Evolutionary conservation across 2,329 filamentous ascomycete genomes (phyloP), one percentile per base, ranked within the genome.

Genomic region (Paecilomyces sp.): DNA sequence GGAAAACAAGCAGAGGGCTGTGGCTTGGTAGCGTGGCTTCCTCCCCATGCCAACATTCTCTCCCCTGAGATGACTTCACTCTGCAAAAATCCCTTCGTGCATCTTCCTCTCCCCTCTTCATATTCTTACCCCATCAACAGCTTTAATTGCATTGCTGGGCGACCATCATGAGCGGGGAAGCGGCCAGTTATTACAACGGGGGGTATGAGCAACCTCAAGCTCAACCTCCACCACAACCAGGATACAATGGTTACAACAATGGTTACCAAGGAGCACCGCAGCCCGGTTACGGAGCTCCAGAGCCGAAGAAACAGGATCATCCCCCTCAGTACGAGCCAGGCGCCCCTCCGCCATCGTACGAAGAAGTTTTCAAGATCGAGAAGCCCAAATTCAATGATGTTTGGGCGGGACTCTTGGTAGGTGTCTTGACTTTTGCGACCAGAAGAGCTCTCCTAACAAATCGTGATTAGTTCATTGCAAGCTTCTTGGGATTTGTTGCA

Each of bases 381-480:
- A 87, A 80, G 63, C 91, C 91, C n/a, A 95, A 93, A 74, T 96
- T 83, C 77, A 91, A 97, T 69, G 93, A 97, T 72, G 71, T 90
- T 28, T 97, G 92, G 93, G 92, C 92, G 3, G 92, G 89, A 3
- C 77, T 95, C 50, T 78, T 97, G 70, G 87, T 89, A 73, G 15
- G 81, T 55, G 47, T 11, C 5, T 47, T 47, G 5, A n/a, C 57
- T 11, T 22, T 41, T 50, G 22, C 33, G 58, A 36, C 60, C 36
- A 30, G 55, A 51, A 30, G 55, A 34, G 1, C 31, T 56, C 50
- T 12, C 22, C 30, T 36, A 53, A 60, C 54, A 57, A 60, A 64
- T 36, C 63, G 33, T 24, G 36, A 22, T 25, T 60, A 89, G 85
- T 84, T 95, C 66, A 80, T 94, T 41, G 74, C 84, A 18, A 86